Evolutionary conservation across 331 rosid genomes (phyloP).

Genomic region (Malus hybrid): DNA sequence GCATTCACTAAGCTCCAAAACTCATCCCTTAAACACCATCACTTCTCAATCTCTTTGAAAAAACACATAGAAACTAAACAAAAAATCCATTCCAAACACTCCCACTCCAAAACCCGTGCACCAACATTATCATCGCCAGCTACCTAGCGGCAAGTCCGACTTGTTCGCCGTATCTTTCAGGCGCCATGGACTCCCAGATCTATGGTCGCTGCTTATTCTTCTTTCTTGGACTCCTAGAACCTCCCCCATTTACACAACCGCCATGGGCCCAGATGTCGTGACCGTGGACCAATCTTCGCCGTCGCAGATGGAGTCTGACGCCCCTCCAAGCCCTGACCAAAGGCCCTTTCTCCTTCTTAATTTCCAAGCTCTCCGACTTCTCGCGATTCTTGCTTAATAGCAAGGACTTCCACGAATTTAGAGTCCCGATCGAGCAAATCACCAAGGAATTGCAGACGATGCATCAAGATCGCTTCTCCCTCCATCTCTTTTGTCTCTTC

Average conservation of each 20-base stretch:
- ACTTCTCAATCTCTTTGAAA: too few species aligned
- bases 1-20: too few species aligned
- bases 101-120: neutral
- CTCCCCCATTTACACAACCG: too few species aligned
- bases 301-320: conserved; percentile 3
- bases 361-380: conserved; percentile 43
- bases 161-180: neutral
- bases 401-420: conserved; percentile 73
- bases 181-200: conserved; percentile 62
- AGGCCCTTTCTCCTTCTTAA: conserved; percentile 35
- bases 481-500: too few species aligned
- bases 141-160: neutral
- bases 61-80: too few species aligned
- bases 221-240: neutral
- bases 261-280: conserved; percentile 30
- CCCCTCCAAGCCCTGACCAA: conserved; percentile 32
- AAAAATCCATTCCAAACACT: too few species aligned
- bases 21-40: too few species aligned
- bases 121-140: neutral
- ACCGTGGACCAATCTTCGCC: conserved; percentile 36
- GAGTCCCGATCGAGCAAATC: conserved; percentile 40
- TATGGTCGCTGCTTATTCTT: conserved; percentile 40
- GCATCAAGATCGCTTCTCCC: neutral
- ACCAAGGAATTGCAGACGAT: conserved; percentile 43
- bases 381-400: conserved; percentile 50